These are phyloP conservation scores for Rhodotorula taiwanensis DNA, from an alignment of 768 basidiomycete genomes.

Conservation along the genomic window DNA sequence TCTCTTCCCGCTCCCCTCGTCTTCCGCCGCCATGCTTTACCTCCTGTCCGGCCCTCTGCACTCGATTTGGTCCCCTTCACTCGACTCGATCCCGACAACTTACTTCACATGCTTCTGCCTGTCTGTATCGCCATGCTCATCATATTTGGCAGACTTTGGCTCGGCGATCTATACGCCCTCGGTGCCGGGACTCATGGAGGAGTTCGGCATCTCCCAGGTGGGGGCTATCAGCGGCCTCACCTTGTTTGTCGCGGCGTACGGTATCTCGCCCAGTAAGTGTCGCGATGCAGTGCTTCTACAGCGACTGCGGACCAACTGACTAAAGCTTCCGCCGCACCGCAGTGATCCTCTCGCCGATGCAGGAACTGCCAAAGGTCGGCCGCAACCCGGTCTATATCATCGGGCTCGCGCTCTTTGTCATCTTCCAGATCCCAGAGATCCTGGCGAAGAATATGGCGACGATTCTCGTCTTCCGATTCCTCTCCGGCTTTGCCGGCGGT, in stretches of 20 bases:
- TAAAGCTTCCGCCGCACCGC: background rate
- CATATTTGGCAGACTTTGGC: background rate
- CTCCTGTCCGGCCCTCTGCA: no score
- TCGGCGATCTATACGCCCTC: slow-evolving; percentile 15
- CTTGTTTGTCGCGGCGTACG: slow-evolving; percentile 46
- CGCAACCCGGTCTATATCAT: slow-evolving; percentile 45
- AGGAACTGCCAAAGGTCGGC: slow-evolving; percentile 45
- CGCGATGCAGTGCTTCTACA: no score
- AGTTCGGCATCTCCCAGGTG: slow-evolving; percentile 26
- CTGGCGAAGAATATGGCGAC: slow-evolving; percentile 26
- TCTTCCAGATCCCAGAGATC: slow-evolving; percentile 43
- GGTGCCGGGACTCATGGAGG: slow-evolving; percentile 29
- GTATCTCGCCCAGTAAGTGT: slow-evolving; percentile 42
- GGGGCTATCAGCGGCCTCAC: slow-evolving; percentile 43
- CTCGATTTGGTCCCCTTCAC: background rate
- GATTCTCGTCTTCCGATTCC: slow-evolving; percentile 44
- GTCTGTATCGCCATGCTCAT: background rate
- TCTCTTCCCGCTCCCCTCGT: no score
- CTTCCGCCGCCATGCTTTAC: no score
- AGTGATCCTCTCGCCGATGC: slow-evolving; percentile 38
- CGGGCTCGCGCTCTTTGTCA: slow-evolving; percentile 44
- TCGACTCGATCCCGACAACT: no score
- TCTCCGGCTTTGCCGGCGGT: slow-evolving; percentile 45
- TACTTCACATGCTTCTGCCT: no score
- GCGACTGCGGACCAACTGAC: no score